These are phyloP conservation scores for Trichoderma asperelloides DNA, from an alignment of 495 filamentous ascomycete species.

Conservation along the genomic window DNA sequence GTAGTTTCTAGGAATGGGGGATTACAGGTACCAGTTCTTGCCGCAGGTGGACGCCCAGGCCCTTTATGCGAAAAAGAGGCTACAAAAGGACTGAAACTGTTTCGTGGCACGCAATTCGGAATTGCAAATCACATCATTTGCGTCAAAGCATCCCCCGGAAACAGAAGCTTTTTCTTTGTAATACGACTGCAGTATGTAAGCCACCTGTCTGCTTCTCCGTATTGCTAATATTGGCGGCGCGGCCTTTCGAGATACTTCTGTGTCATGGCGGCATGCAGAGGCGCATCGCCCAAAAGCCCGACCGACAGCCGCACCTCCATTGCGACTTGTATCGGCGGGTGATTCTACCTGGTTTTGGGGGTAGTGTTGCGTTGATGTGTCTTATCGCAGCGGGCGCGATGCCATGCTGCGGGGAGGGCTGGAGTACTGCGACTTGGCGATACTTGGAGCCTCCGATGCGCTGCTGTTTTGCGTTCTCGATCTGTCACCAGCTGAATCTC, in stretches of 20 bases:
- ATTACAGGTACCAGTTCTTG: neutral
- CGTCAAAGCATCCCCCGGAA: too few relatives aligned
- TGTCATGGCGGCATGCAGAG: neutral
- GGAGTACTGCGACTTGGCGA: too few relatives aligned
- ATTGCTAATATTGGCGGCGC: neutral
- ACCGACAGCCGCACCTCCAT: conserved; percentile 6
- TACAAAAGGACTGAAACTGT: neutral
- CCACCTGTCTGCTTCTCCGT: neutral
- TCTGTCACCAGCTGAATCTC: conserved; percentile 2
- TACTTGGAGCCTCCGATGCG: too few relatives aligned
- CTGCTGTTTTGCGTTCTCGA: neutral
- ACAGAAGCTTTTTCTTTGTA: neutral
- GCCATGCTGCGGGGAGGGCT: too few relatives aligned
- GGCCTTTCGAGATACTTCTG: conserved; percentile 2
- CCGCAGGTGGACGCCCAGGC: neutral
- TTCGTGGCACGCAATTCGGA: neutral
- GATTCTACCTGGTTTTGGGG: neutral
- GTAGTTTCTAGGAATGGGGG: neutral
- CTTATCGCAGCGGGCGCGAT: too few relatives aligned
- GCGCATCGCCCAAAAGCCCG: neutral
- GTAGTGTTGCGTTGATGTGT: neutral
- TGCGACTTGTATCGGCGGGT: neutral
- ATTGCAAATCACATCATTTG: conserved; percentile 1
- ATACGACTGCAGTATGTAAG: neutral
- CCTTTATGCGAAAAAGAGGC: neutral